Evolutionary conservation across 352 stramenopile genomes (phyloP).

Genomic region (Phytophthora capsici): DNA sequence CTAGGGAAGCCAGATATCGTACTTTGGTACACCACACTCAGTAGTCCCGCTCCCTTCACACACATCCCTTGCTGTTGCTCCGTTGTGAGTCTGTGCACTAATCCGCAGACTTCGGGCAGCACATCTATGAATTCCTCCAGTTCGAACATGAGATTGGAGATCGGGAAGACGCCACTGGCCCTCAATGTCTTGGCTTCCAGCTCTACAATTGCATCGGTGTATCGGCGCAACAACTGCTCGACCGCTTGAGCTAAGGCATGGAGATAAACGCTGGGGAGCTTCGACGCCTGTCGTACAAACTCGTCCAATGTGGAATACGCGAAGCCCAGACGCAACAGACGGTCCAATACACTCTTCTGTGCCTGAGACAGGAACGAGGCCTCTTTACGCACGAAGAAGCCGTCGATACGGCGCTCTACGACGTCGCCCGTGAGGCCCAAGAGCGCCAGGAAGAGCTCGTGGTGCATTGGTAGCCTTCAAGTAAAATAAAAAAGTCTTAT

Average conservation of each 20-base stretch:
- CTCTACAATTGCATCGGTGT: constrained; percentile 55
- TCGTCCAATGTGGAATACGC: constrained; percentile 54
- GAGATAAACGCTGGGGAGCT: constrained; percentile 56
- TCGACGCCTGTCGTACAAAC: constrained; percentile 43
- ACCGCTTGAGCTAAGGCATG: constrained; percentile 65
- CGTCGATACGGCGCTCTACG: constrained; percentile 53
- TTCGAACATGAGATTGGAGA: constrained; percentile 73
- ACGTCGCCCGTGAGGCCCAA: constrained; percentile 73
- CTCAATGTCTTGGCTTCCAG: constrained; percentile 66
- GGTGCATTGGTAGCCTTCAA: constrained; percentile 57
- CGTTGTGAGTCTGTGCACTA: constrained; percentile 49
- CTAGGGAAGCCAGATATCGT: constrained; percentile 67
- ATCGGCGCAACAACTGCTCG: constrained; percentile 56
- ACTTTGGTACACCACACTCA: constrained; percentile 51
- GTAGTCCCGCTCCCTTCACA: constrained; percentile 45
- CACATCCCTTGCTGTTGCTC: constrained; percentile 7
- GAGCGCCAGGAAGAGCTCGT: constrained; percentile 82
- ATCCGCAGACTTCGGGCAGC: constrained; percentile 58
- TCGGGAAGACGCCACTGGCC: constrained; percentile 50
- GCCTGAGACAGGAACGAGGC: constrained; percentile 53
- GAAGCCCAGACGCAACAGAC: constrained; percentile 60
- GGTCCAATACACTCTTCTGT: constrained; percentile 62
- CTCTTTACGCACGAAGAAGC: constrained; percentile 63
- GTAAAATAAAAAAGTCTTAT: constrained; percentile 1
- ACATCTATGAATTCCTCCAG: constrained; percentile 69